Percentiles rank a stretch among this genome's conserved stretches.
These are phyloP conservation scores for Yamadazyma pseudoaaseri DNA, from an alignment of 1,139 yeast species.

Conservation along the genomic window DNA sequence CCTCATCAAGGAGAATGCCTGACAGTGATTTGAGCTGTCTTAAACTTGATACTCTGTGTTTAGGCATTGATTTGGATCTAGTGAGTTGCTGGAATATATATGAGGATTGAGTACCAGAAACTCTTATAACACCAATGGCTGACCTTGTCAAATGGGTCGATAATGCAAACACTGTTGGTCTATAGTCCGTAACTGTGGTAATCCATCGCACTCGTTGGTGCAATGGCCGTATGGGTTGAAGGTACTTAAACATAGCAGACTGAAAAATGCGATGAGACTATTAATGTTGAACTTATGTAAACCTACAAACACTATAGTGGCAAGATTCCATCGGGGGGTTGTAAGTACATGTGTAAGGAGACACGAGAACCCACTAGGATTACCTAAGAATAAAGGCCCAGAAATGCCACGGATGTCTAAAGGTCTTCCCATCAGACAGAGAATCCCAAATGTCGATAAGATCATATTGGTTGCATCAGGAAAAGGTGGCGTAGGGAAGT, in stretches of 20 bases:
- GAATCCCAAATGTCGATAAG: conserved; percentile 59
- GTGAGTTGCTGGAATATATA: conserved; percentile 51
- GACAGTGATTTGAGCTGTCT: conserved; percentile 49
- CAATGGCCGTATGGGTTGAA: background rate
- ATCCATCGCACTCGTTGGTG: background rate
- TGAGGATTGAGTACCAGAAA: conserved; percentile 69
- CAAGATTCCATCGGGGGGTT: no score
- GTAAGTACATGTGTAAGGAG: background rate
- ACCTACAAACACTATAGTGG: no score
- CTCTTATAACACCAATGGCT: conserved; percentile 83
- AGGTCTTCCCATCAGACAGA: conserved; percentile 55
- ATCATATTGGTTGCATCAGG: conserved; percentile 75
- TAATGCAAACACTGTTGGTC: conserved; percentile 82
- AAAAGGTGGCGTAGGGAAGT: conserved; percentile 73
- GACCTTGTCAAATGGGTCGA: conserved; percentile 82
- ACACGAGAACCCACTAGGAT: conserved; percentile 47
- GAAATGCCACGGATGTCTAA: conserved; percentile 36
- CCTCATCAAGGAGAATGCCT: conserved; percentile 63
- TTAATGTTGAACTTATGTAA: conserved; percentile 1
- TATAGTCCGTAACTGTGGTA: background rate
- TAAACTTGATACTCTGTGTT: conserved; percentile 55
- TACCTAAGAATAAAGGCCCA: conserved; percentile 40
- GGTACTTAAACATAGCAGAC: background rate
- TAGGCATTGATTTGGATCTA: conserved; percentile 32
- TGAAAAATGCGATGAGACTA: conserved; percentile 2